Conservation (phyloP, 257 asterid species). For the Pogostemon cablin region DNA sequence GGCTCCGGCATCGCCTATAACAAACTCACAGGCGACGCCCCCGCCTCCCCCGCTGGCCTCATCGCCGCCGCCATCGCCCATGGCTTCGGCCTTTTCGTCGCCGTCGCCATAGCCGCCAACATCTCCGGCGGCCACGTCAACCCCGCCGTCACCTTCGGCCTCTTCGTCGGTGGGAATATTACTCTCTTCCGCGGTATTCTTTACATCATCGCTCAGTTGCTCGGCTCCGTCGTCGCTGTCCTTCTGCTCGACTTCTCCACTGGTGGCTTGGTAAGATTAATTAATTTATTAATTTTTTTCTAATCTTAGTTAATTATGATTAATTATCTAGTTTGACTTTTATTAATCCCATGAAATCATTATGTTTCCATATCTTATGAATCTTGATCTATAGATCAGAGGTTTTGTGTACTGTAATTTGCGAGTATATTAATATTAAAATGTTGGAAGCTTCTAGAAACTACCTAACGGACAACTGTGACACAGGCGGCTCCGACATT, state of each 20-base stretch:
- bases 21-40: conserved; percentile 36
- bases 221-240: conserved; percentile 57
- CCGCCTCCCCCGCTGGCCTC: conserved; percentile 48
- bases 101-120: conserved; percentile 56
- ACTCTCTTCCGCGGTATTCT: conserved; percentile 55
- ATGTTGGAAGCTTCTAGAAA: background rate
- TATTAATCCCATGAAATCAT: too few species aligned
- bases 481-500: conserved; percentile 39
- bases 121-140: conserved; percentile 76
- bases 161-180: conserved; percentile 60
- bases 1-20: conserved; percentile 67
- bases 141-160: conserved; percentile 68
- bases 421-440: background rate
- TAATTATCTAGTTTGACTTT: too few species aligned
- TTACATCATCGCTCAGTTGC: conserved; percentile 60
- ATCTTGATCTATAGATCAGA: background rate
- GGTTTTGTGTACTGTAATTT: background rate
- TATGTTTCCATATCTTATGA: background rate
- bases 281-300: background rate
- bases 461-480: too few species aligned
- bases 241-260: conserved; percentile 49
- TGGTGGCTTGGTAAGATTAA: conserved; percentile 45
- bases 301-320: too few species aligned
- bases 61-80: conserved; percentile 57
- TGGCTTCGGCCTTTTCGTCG: conserved; percentile 57